Evolutionary conservation across 768 basidiomycete genomes (phyloP).

Genomic region (Piloderma croceum): DNA sequence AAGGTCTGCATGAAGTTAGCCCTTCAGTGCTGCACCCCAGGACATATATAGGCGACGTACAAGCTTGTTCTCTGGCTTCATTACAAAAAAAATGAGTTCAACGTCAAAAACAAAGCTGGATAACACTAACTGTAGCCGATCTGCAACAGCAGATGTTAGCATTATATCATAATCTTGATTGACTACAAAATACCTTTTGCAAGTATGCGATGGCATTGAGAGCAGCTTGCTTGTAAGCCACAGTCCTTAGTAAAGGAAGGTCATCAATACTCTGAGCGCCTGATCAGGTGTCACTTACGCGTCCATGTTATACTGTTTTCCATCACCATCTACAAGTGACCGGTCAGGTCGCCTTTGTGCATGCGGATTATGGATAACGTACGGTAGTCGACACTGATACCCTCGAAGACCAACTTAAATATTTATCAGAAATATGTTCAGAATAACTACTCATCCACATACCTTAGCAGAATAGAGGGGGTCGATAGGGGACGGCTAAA

Average conservation of each 20-base stretch:
- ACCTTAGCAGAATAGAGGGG: constrained; percentile 70
- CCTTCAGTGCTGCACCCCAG: neutral
- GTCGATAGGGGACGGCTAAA: constrained; percentile 67
- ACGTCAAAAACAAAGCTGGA: too few relatives aligned
- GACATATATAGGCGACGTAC: constrained; percentile 30
- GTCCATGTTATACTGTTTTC: constrained; percentile 75
- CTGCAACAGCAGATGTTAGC: constrained; percentile 23
- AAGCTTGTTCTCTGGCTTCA: constrained; percentile 76
- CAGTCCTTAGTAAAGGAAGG: constrained; percentile 39
- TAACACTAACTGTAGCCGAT: constrained; percentile 61
- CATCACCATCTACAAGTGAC: constrained; percentile 50
- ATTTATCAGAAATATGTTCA: constrained; percentile 1
- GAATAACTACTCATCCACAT: neutral
- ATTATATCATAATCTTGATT: neutral
- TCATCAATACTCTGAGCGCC: neutral
- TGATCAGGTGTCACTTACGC: constrained; percentile 36
- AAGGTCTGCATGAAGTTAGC: constrained; percentile 52
- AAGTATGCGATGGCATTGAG: constrained; percentile 72
- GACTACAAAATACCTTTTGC: constrained; percentile 42
- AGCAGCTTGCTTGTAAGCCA: constrained; percentile 78
- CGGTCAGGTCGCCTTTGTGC: constrained; percentile 3
- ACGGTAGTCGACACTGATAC: constrained; percentile 69
- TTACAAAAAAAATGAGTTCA: too few relatives aligned
- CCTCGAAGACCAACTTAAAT: constrained; percentile 62
- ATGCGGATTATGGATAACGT: constrained; percentile 17